Evolutionary conservation across 306 rosid species (phyloP).

Genomic region (Benincasa hispida): DNA sequence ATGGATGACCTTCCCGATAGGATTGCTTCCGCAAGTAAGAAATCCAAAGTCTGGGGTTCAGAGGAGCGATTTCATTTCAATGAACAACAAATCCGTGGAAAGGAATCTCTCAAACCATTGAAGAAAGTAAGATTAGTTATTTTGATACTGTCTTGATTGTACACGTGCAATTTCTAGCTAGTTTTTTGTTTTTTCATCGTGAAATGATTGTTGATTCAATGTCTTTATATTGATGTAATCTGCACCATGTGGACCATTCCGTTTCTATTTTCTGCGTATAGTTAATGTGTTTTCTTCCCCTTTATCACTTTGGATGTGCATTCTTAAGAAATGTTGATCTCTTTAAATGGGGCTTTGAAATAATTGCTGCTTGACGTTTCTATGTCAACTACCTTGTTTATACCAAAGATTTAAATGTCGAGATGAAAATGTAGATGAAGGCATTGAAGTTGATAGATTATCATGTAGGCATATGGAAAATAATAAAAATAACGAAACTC

Average conservation of each 20-base stretch:
- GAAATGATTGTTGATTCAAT: neutral
- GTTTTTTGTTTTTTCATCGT: neutral
- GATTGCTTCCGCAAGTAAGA: conserved; percentile 18
- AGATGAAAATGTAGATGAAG: neutral
- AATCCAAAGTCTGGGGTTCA: conserved; percentile 6
- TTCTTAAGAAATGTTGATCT: neutral
- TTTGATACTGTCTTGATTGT: neutral
- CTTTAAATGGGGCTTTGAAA: neutral
- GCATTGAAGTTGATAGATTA: neutral
- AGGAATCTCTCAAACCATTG: neutral
- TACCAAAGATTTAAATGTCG: neutral
- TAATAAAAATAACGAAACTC: neutral
- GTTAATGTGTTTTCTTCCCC: neutral
- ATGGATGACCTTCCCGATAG: neutral
- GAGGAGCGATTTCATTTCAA: neutral
- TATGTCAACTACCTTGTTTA: neutral
- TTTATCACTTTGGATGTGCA: neutral
- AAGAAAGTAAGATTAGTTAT: neutral
- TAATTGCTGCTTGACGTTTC: neutral
- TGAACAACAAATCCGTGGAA: neutral
- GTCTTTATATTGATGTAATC: neutral
- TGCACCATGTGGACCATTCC: neutral
- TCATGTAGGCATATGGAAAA: neutral
- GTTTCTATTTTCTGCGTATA: neutral
- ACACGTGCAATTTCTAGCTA: neutral